Evolutionary conservation across 495 filamentous ascomycete genomes (phyloP), one percentile per base, ranked within the genome.

Genomic region (Trichocladium antarcticum): DNA sequence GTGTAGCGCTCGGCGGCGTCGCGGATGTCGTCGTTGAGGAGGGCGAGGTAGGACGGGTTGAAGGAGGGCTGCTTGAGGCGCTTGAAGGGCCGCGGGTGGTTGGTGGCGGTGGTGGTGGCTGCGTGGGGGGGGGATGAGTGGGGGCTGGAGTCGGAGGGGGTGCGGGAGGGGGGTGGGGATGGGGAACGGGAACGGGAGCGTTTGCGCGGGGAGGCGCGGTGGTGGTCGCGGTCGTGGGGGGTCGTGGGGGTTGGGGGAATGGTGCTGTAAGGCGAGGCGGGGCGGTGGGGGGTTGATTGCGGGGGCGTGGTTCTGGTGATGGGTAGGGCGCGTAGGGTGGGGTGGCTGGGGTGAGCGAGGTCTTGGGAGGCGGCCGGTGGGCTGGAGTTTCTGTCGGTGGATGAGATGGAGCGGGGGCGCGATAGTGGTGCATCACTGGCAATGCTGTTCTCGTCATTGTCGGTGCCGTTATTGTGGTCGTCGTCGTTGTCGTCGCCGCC

Each of bases 21-120:
- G 0, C 58, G 29, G 39, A 82, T 73, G 21, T 74, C 74, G 8
- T 72, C 62, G 51, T 80, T 81, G 0, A 88, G 65, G 0, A 88
- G 59, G n/a, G 61, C 51, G 14, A 77, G 64, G 57, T 89, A 89
- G 11, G 68, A 59, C 9, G 56, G 53, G 58, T 72, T 77, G 55
- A 80, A 71, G 3, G 48, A 1, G 66, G 64, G 2, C 31, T 10
- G 9, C 31, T 27, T 27, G 24, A 8, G 19, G n/a, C n/a, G n/a
- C n/a, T n/a, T n/a, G n/a, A n/a, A n/a, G n/a, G n/a, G 5, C 27
- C 27, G 27, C 27, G 5, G 27, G 27, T 29, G 27, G 27, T 29
- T 29, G 10, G 10, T 29, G 27, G 27, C 27, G 10, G 27, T 29
- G 27, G 27, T 29, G 27, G 5, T 5, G 27, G 27, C 27, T 5